Percentiles rank a stretch among this genome's conserved stretches.
Conservation (phyloP, 1,284 basidiomycete genomes). For the Leccinum griseonigrum region DNA sequence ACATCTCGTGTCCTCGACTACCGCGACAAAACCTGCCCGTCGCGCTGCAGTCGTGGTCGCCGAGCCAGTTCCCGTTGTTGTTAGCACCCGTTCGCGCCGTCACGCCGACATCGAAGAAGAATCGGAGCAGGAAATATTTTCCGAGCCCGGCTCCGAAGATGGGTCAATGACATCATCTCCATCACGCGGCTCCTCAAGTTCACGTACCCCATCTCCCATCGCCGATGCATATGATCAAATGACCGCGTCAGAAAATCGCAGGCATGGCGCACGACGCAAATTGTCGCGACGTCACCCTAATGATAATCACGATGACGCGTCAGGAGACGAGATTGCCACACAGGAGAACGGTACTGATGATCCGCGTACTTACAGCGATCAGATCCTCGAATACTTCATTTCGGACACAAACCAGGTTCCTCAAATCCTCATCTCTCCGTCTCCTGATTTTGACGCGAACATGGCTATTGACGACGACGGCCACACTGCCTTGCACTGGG, state of each 20-base stretch:
- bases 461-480: constrained; percentile 98
- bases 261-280: constrained; percentile 38
- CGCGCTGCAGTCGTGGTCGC: constrained; percentile 43
- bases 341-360: constrained; percentile 43
- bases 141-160: constrained; percentile 70
- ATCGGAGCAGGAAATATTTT: constrained; percentile 59
- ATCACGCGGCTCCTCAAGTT: constrained; percentile 82
- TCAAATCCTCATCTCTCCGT: constrained; percentile 84
- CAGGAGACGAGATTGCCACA: constrained; percentile 40
- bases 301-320: constrained; percentile 38
- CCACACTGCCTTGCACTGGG: constrained; percentile 98
- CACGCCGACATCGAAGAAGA: constrained; percentile 46
- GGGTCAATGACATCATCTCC: constrained; percentile 85
- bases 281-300: constrained; percentile 38
- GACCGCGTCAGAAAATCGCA: constrained; percentile 41
- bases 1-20: constrained; percentile 75
- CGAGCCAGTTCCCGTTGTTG: constrained; percentile 26
- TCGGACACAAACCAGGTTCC: constrained; percentile 96
- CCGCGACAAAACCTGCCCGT: constrained; percentile 53
- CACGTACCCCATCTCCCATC: constrained; percentile 87
- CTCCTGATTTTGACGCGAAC: constrained; percentile 92
- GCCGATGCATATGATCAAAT: constrained; percentile 46
- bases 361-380: constrained; percentile 80
- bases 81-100: constrained; percentile 55
- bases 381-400: constrained; percentile 98